Conservation (phyloP, 371 early-diverging fungal species). For the Nematocida ausubeli region DNA sequence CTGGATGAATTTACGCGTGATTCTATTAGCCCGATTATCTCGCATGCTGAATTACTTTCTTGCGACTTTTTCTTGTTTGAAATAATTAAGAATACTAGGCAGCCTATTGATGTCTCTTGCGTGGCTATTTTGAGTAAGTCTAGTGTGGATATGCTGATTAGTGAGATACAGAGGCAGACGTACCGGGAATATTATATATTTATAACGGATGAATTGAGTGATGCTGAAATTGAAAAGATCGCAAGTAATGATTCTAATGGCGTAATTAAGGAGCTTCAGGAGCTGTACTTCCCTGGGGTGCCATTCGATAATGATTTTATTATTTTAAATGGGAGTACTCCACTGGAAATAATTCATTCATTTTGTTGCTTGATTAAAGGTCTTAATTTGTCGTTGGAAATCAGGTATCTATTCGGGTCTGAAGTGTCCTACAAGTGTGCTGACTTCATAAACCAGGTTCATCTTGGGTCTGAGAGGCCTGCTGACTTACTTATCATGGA, state of each 20-base stretch:
- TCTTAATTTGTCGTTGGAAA: constrained; percentile 55
- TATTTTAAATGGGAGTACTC: neutral
- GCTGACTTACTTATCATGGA: constrained; percentile 76
- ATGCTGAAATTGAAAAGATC: constrained; percentile 57
- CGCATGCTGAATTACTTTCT: constrained; percentile 60
- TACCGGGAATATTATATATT: constrained; percentile 65
- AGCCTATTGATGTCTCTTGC: constrained; percentile 58
- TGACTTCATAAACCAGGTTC: neutral
- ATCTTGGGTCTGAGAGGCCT: constrained; percentile 6
- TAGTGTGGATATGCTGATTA: constrained; percentile 58
- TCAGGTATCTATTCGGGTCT: constrained; percentile 48
- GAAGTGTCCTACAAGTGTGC: constrained; percentile 22
- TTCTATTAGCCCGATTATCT: constrained; percentile 62
- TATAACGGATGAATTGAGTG: constrained; percentile 61
- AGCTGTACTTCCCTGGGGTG: constrained; percentile 63
- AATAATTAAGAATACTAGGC: constrained; percentile 56
- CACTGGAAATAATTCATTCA: constrained; percentile 25
- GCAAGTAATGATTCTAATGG: constrained; percentile 63
- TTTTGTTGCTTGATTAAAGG: constrained; percentile 57
- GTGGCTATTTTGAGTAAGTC: constrained; percentile 56
- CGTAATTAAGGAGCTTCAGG: constrained; percentile 65
- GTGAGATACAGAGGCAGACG: constrained; percentile 61
- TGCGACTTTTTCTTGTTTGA: constrained; percentile 68
- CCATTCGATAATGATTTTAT: constrained; percentile 43
- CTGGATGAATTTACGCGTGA: constrained; percentile 65